phyloP scores from a whole-genome alignment of 805 yeast genomes.

The Lipomyces spencermartinsiae region DNA sequence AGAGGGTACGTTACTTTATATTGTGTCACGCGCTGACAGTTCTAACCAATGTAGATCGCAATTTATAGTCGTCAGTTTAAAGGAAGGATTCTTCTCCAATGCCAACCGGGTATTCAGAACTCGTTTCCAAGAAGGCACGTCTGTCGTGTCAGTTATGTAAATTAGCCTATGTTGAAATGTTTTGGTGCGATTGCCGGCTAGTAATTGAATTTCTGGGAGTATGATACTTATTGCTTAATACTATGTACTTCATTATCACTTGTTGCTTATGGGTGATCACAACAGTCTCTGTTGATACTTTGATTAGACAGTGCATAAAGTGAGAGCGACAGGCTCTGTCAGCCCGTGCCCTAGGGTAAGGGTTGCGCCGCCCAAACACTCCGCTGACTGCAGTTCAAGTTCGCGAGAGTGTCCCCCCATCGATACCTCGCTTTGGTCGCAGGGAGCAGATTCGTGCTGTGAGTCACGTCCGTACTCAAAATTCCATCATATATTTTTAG shows the following conservation, averaged over 20 bases:
- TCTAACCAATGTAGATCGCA: conserved; percentile 58
- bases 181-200: not conserved
- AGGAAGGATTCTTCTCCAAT: conserved; percentile 97
- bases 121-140: conserved; percentile 94
- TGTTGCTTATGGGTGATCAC: not conserved
- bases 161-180: not conserved
- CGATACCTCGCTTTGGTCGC: too few relatives aligned
- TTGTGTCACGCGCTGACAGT: not conserved
- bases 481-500: not conserved
- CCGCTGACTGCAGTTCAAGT: too few relatives aligned
- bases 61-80: conserved; percentile 93
- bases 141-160: conserved; percentile 62
- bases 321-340: too few relatives aligned
- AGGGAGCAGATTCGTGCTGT: too few relatives aligned
- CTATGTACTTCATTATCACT: not conserved
- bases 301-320: not conserved
- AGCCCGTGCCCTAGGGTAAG: not conserved
- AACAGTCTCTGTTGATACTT: not conserved
- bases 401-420: too few relatives aligned
- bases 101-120: conserved; percentile 95
- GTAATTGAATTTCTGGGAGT: not conserved
- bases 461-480: not conserved
- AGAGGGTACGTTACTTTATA: conserved; percentile 61
- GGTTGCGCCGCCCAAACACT: not conserved
- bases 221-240: not conserved